Evolutionary conservation across 345 rosid genomes (phyloP), one percentile per base, ranked within the genome.

Genomic region (Linum tenue): DNA sequence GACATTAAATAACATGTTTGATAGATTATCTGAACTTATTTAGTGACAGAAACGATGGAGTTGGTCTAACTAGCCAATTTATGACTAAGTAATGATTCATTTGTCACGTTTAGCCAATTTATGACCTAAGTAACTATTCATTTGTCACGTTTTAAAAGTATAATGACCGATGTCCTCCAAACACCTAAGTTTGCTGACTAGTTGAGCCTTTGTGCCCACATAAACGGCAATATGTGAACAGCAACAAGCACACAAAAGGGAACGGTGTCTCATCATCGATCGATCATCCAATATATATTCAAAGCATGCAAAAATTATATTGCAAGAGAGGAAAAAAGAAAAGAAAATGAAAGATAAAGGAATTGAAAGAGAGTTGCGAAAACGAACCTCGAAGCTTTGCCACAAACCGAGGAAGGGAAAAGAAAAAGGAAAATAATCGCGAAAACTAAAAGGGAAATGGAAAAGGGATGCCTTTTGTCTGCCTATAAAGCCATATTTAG

Each of bases 391-490:
- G 39, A 61, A 39, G 62, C 69, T 70, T 69, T 67, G 75, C 74
- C 69, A 67, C 70, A 70, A 59, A 60, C 53, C 40, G 58, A 70
- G 74, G 72, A 66, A 64, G 67, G 64, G 65, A 39, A 56, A 39
- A 50, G 1, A 41, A 1, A 41, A 4, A 4, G 1, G 1, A 41
- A 41, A 41, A 41, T 41, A 8, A 41, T 8, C 44, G 9, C 44
- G 12, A 44, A 44, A 44, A 44, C 11, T 7, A 44, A 7, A 7
- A 7, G 7, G 51, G 4, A 5, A 14, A 44, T 17, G 59, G 60
- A 66, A 62, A 44, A 56, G 31, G 50, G 76, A 69, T 77, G 69
- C 62, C 8, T 61, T 48, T 76, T 72, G 69, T 77, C 73, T 76
- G 60, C 69, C 76, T 66, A 66, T 63, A 66, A 76, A 71, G 72